These are phyloP conservation scores for Capsicum rhomboideum DNA, from an alignment of 257 asterid species.

Conservation along the genomic window DNA sequence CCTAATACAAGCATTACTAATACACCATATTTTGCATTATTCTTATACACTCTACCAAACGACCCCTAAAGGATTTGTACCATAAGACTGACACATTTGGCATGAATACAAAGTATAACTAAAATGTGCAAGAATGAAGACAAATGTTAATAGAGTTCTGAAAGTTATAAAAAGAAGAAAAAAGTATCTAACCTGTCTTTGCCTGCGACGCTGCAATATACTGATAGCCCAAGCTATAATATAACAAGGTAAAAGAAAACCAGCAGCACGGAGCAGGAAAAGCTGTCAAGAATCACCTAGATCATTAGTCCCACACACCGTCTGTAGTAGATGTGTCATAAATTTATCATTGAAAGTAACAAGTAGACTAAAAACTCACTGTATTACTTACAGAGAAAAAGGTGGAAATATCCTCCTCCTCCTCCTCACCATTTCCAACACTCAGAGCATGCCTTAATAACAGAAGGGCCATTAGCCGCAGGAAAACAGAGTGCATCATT, in stretches of 20 bases:
- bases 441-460: slow-evolving; percentile 42
- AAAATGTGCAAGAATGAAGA: neutral
- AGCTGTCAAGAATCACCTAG: slow-evolving; percentile 18
- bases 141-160: neutral
- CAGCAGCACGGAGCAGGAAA: slow-evolving; percentile 42
- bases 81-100: neutral
- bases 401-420: slow-evolving; percentile 37
- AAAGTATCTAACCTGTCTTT: slow-evolving; percentile 33
- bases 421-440: slow-evolving; percentile 30
- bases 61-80: neutral
- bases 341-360: neutral
- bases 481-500: neutral
- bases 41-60: too few relatives aligned
- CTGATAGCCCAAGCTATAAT: slow-evolving; percentile 48
- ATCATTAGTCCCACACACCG: neutral
- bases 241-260: slow-evolving; percentile 42
- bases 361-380: neutral
- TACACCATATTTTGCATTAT: too few relatives aligned
- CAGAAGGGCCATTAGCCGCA: slow-evolving; percentile 42
- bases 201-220: slow-evolving; percentile 39
- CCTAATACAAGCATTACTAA: too few relatives aligned
- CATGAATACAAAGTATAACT: neutral
- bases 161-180: neutral
- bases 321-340: neutral
- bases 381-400: slow-evolving; percentile 31